phyloP scores from a whole-genome alignment of 2,329 filamentous ascomycete species.

The Xylaria sp. region DNA sequence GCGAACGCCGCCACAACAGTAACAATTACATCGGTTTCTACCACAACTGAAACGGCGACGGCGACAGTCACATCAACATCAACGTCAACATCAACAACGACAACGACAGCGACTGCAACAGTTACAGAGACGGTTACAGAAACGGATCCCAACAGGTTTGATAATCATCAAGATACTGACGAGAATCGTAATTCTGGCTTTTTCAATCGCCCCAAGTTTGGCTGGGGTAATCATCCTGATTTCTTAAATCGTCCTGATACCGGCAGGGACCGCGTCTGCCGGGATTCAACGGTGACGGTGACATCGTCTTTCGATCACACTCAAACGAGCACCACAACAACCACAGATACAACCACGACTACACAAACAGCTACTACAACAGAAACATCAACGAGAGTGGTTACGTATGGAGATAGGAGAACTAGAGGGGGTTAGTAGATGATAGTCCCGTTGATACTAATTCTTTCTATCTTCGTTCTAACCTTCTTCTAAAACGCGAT shows the following conservation, averaged over 20 bases:
- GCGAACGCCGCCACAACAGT: neutral
- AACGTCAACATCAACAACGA: neutral
- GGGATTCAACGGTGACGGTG: neutral
- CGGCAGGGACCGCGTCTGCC: too few species aligned
- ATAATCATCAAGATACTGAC: too few species aligned
- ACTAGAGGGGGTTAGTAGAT: slow-evolving; percentile 24
- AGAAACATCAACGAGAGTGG: neutral
- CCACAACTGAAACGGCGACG: neutral
- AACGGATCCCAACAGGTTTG: neutral
- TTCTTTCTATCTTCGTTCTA: slow-evolving; percentile 6
- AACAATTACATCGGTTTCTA: slow-evolving; percentile 4
- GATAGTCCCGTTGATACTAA: slow-evolving; percentile 3
- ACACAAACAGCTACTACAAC: neutral
- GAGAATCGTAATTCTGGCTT: too few species aligned
- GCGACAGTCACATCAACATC: neutral
- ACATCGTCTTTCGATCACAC: neutral
- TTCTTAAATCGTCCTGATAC: too few species aligned
- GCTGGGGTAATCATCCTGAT: too few species aligned
- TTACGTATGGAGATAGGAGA: neutral
- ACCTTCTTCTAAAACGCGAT: slow-evolving; percentile 1
- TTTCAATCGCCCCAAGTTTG: too few species aligned
- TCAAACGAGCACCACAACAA: neutral
- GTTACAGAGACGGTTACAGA: slow-evolving; percentile 3
- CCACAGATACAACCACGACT: slow-evolving; percentile 1
- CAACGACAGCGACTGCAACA: neutral